phyloP scores from a whole-genome alignment of 768 basidiomycete species.

The Kwoniella shandongensis region DNA sequence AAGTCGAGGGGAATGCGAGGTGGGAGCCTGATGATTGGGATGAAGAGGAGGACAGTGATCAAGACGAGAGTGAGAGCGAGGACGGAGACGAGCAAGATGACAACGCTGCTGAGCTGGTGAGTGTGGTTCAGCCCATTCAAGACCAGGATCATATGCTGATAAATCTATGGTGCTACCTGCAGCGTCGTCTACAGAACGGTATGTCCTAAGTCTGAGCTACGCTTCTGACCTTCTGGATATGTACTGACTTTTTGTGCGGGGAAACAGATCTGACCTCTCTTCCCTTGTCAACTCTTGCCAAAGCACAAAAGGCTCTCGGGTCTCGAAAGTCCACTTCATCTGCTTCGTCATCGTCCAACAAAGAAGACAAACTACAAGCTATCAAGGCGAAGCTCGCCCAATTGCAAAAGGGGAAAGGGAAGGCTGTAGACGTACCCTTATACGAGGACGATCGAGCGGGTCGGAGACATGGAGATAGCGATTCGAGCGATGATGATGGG shows the following conservation, averaged over 20 bases:
- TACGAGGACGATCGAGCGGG: constrained; percentile 26
- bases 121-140: too few relatives aligned
- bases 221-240: too few relatives aligned
- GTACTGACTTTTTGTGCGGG: too few relatives aligned
- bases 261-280: constrained; percentile 45
- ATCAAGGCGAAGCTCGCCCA: constrained; percentile 52
- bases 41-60: constrained; percentile 31
- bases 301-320: constrained; percentile 62
- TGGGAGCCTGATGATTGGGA: constrained; percentile 45
- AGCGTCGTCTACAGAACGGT: neutral
- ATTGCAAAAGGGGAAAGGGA: constrained; percentile 50
- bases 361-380: constrained; percentile 27
- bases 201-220: neutral
- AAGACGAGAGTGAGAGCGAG: constrained; percentile 7
- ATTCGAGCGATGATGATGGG: neutral
- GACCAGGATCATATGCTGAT: too few relatives aligned
- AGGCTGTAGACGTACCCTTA: constrained; percentile 40
- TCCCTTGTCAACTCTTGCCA: constrained; percentile 66
- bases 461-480: constrained; percentile 8
- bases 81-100: constrained; percentile 31
- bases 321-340: constrained; percentile 15
- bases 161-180: too few relatives aligned
- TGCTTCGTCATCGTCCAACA: constrained; percentile 10
- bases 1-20: constrained; percentile 35
- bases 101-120: constrained; percentile 21